Evolutionary conservation across 1,139 yeast genomes (phyloP).

Genomic region (Blastobotrys apis): DNA sequence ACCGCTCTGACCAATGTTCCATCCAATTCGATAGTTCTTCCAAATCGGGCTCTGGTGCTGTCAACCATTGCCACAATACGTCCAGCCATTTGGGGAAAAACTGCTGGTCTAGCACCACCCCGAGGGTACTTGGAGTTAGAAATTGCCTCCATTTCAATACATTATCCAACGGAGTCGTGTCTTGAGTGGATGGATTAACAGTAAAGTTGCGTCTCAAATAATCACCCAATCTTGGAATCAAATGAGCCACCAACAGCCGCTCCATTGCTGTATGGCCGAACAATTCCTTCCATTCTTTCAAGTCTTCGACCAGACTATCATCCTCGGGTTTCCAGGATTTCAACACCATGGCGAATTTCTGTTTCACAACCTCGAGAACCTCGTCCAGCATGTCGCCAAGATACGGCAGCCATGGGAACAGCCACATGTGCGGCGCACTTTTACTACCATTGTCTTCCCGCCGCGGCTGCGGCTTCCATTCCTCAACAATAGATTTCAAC

Average conservation of each 20-base stretch:
- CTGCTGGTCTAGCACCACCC: constrained; percentile 27
- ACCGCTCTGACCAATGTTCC: constrained; percentile 30
- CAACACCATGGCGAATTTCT: constrained; percentile 35
- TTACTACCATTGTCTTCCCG: neutral
- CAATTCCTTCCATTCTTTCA: constrained; percentile 39
- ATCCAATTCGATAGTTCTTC: constrained; percentile 34
- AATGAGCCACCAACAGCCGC: constrained; percentile 25
- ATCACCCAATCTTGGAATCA: constrained; percentile 37
- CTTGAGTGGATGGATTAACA: constrained; percentile 35
- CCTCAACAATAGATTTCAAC: constrained; percentile 33
- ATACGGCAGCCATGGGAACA: constrained; percentile 45
- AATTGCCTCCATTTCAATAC: constrained; percentile 30
- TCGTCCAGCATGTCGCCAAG: constrained; percentile 20
- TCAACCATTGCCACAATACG: constrained; percentile 33
- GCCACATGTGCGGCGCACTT: constrained; percentile 38
- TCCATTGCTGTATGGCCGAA: constrained; percentile 35
- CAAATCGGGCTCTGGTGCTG: constrained; percentile 18
- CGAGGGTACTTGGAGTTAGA: constrained; percentile 25
- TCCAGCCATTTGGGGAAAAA: constrained; percentile 37
- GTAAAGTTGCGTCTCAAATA: constrained; percentile 25
- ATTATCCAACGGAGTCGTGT: constrained; percentile 22
- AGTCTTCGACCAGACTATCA: constrained; percentile 30
- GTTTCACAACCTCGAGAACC: constrained; percentile 30
- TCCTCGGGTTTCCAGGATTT: constrained; percentile 36
- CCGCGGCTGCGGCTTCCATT: constrained; percentile 36